phyloP scores from a whole-genome alignment of 2,329 filamentous ascomycete genomes.

The Colletotrichum somersetense region DNA sequence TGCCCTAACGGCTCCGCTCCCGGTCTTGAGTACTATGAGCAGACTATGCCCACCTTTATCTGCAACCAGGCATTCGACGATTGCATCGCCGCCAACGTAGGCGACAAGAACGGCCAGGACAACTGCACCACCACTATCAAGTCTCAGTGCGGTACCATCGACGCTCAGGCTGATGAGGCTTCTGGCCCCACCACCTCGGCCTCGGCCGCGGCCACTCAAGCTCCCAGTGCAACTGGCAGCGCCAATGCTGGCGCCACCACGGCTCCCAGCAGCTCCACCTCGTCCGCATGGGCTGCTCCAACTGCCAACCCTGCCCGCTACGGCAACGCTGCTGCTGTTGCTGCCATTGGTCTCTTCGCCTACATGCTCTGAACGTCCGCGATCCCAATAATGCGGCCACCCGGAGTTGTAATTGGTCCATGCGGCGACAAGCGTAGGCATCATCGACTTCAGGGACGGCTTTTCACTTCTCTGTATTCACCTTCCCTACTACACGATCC shows the following conservation, averaged over 20 bases:
- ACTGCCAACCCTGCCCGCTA: constrained; percentile 59
- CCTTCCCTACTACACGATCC: constrained; percentile 40
- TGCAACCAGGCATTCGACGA: constrained; percentile 62
- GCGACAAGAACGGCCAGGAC: constrained; percentile 57
- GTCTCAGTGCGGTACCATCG: constrained; percentile 61
- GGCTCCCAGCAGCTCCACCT: constrained; percentile 44
- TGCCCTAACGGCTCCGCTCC: constrained; percentile 64
- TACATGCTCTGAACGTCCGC: constrained; percentile 59
- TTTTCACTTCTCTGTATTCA: constrained; percentile 44
- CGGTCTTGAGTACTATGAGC: constrained; percentile 65
- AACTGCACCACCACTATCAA: constrained; percentile 63
- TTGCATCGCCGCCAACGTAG: constrained; percentile 60
- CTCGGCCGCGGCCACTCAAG: constrained; percentile 37
- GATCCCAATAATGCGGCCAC: neutral
- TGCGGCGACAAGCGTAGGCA: constrained; percentile 2
- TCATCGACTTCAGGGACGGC: neutral
- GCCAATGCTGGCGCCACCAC: constrained; percentile 40
- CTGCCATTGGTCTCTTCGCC: constrained; percentile 65
- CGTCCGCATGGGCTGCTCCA: constrained; percentile 52
- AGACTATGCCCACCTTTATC: constrained; percentile 66
- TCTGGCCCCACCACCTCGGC: constrained; percentile 36
- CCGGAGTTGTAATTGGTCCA: neutral
- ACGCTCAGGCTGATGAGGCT: constrained; percentile 21
- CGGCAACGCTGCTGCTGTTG: constrained; percentile 58
- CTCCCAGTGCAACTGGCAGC: constrained; percentile 24